phyloP scores from a whole-genome alignment of 495 filamentous ascomycete species.

The Penicillium chermesinum region DNA sequence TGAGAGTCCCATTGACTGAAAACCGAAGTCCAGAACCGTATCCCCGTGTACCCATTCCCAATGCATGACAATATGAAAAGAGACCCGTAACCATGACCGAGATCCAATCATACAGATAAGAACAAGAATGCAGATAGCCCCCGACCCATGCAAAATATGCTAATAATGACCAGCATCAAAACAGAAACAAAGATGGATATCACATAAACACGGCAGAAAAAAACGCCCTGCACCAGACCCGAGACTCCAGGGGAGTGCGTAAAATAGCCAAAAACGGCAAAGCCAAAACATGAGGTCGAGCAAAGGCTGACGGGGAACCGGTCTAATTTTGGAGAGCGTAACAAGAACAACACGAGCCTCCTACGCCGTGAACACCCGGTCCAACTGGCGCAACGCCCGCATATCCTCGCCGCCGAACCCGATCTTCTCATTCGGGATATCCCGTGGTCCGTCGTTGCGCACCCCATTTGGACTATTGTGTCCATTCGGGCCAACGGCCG shows the following conservation, averaged over 20 bases:
- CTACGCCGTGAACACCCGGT: conserved; percentile 44
- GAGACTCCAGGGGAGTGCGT: not conserved
- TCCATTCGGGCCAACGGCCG: conserved; percentile 18
- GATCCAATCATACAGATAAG: conserved; percentile 5
- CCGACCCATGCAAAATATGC: conserved; percentile 19
- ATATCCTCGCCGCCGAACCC: conserved; percentile 60
- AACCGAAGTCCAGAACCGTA: conserved; percentile 7
- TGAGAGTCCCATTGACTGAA: conserved; percentile 5
- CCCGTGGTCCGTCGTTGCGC: conserved; percentile 47
- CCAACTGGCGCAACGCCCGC: conserved; percentile 59
- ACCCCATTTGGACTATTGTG: conserved; percentile 10
- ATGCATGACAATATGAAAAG: conserved; percentile 17
- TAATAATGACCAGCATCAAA: conserved; percentile 10
- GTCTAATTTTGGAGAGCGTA: not conserved
- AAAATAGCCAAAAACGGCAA: not conserved
- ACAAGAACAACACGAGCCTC: too few relatives aligned
- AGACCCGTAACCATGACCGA: conserved; percentile 6
- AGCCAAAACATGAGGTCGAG: not conserved
- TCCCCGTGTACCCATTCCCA: conserved; percentile 24
- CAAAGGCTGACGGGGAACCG: not conserved
- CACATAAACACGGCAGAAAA: conserved; percentile 7
- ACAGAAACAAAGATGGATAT: conserved; percentile 19
- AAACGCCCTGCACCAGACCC: conserved; percentile 5
- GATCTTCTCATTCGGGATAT: conserved; percentile 61
- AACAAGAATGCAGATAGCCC: conserved; percentile 13